Evolutionary conservation across 2,329 filamentous ascomycete genomes (phyloP).

Genomic region (Blastomyces gilchristii): DNA sequence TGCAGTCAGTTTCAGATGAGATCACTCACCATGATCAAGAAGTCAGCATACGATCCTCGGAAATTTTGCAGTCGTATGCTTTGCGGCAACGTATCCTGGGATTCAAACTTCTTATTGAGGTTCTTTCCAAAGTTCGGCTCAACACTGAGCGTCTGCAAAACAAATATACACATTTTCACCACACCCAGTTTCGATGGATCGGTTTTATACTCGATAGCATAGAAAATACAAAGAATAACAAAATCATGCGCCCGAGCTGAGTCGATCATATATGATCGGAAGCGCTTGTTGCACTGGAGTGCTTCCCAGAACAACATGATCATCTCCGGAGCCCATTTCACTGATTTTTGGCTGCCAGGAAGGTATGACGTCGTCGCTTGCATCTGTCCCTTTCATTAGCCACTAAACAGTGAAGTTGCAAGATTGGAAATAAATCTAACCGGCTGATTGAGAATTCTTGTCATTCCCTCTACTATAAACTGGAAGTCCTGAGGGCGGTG

Average conservation of each 20-base stretch:
- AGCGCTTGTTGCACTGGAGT: slow-evolving; percentile 93
- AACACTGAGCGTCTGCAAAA: slow-evolving; percentile 87
- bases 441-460: slow-evolving; percentile 80
- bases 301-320: slow-evolving; percentile 97
- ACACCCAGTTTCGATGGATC: slow-evolving; percentile 83
- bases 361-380: slow-evolving; percentile 83
- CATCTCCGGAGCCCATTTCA: slow-evolving; percentile 88
- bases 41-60: slow-evolving; percentile 83
- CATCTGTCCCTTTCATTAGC: slow-evolving; percentile 39
- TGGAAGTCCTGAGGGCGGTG: slow-evolving; percentile 96
- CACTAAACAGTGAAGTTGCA: slow-evolving; percentile 1
- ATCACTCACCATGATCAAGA: slow-evolving; percentile 68
- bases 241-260: slow-evolving; percentile 91
- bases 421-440: slow-evolving; percentile 25
- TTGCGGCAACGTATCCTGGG: slow-evolving; percentile 73
- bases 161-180: slow-evolving; percentile 94
- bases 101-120: slow-evolving; percentile 79
- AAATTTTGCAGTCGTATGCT: slow-evolving; percentile 77
- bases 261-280: slow-evolving; percentile 92
- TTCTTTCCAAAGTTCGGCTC: slow-evolving; percentile 84
- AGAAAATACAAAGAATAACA: slow-evolving; percentile 79
- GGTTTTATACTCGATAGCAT: slow-evolving; percentile 78
- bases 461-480: slow-evolving; percentile 92
- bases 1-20: background rate
- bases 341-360: slow-evolving; percentile 66